Evolutionary conservation across 768 basidiomycete genomes (phyloP).

Genomic region (Tephrocybe sp.): DNA sequence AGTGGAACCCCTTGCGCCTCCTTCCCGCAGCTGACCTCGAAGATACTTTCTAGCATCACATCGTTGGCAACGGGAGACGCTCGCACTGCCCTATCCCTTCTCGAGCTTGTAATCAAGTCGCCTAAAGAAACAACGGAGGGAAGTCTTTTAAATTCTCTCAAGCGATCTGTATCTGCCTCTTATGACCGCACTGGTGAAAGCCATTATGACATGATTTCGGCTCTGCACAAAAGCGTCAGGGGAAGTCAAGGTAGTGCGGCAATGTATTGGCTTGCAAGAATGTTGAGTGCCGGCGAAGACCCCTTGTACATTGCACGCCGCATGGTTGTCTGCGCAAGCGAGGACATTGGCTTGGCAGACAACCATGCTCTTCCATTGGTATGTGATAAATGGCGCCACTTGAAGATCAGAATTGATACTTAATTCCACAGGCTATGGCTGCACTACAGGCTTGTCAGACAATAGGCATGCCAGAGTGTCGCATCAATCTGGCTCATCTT

Average conservation of each 20-base stretch:
- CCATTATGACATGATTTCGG: slow-evolving; percentile 82
- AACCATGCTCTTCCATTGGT: slow-evolving; percentile 74
- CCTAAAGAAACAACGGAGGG: slow-evolving; percentile 40
- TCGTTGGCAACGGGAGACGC: slow-evolving; percentile 70
- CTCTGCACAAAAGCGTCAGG: slow-evolving; percentile 80
- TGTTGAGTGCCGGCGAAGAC: slow-evolving; percentile 81
- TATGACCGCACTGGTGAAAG: slow-evolving; percentile 79
- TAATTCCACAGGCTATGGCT: slow-evolving; percentile 52
- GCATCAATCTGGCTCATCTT: slow-evolving; percentile 76
- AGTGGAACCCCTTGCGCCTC: slow-evolving; percentile 12
- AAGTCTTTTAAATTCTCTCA: slow-evolving; percentile 54
- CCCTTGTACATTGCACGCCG: slow-evolving; percentile 74
- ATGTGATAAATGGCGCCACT: slow-evolving; percentile 20
- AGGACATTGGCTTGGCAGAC: slow-evolving; percentile 85
- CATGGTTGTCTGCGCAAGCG: slow-evolving; percentile 79
- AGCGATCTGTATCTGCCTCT: slow-evolving; percentile 61
- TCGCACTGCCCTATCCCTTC: slow-evolving; percentile 72
- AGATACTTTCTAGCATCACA: slow-evolving; percentile 47
- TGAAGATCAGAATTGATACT: not conserved
- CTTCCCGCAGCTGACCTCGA: slow-evolving; percentile 43
- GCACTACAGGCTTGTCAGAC: slow-evolving; percentile 64
- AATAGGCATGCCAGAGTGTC: slow-evolving; percentile 82
- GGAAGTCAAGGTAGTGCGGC: slow-evolving; percentile 78
- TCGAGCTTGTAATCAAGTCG: slow-evolving; percentile 65
- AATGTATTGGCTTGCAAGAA: slow-evolving; percentile 86